Conservation (phyloP, 108 stramenopile genomes). For the Cyclotella cryptica region DNA sequence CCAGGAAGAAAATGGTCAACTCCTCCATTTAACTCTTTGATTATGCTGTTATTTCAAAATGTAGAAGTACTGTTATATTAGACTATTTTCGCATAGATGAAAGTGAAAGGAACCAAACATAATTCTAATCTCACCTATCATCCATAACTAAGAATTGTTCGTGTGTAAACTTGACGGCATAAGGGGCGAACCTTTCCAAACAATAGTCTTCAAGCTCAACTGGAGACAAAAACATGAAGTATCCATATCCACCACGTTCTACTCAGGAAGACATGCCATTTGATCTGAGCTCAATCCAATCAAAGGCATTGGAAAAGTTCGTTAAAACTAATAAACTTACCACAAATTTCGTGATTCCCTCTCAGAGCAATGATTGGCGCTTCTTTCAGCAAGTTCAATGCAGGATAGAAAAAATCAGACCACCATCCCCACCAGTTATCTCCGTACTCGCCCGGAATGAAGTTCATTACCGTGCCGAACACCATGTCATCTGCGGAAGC, state of each 20-base stretch:
- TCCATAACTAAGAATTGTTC: slow-evolving; percentile 40
- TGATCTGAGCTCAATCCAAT: no score
- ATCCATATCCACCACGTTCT: slow-evolving; percentile 31
- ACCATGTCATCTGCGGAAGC: background rate
- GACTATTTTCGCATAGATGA: background rate
- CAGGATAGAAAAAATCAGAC: slow-evolving; percentile 33
- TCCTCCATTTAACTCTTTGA: slow-evolving; percentile 4
- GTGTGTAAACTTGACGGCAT: slow-evolving; percentile 20
- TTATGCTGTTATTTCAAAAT: slow-evolving; percentile 4
- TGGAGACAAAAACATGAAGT: slow-evolving; percentile 28
- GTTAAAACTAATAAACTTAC: background rate
- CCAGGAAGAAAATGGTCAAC: slow-evolving; percentile 19
- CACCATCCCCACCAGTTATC: slow-evolving; percentile 45
- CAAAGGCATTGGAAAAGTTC: background rate
- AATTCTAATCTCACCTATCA: slow-evolving; percentile 12
- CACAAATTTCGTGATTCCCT: slow-evolving; percentile 39
- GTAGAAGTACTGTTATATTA: background rate
- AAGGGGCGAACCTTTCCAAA: slow-evolving; percentile 9
- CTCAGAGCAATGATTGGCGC: slow-evolving; percentile 22
- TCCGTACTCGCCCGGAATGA: slow-evolving; percentile 32
- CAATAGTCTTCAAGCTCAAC: slow-evolving; percentile 23
- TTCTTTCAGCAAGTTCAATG: slow-evolving; percentile 7
- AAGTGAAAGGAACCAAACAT: background rate
- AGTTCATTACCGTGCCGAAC: slow-evolving; percentile 18
- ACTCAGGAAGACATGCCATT: background rate